These are phyloP conservation scores for Tolypocladium nubicola DNA, from an alignment of 2,329 filamentous ascomycete genomes.

Conservation along the genomic window DNA sequence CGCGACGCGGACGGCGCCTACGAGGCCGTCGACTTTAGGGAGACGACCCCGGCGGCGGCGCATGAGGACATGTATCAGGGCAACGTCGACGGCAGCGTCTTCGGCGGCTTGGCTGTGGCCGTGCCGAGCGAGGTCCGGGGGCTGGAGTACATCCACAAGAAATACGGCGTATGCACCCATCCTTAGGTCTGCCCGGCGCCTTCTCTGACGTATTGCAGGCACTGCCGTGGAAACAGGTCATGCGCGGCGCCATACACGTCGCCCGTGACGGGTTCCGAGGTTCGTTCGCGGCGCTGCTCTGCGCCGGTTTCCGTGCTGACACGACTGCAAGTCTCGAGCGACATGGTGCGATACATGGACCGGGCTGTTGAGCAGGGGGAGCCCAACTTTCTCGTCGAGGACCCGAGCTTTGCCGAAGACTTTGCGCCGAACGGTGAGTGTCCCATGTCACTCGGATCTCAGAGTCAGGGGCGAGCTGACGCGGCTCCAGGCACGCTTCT, in stretches of 20 bases:
- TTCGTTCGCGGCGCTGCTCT: conserved; percentile 8
- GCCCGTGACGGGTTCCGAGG: conserved; percentile 61
- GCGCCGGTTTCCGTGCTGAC: not conserved
- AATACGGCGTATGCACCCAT: conserved; percentile 45
- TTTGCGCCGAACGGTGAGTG: conserved; percentile 65
- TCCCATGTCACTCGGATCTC: not conserved
- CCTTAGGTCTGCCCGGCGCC: not conserved
- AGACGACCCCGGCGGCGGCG: conserved; percentile 74
- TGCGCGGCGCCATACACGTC: conserved; percentile 62
- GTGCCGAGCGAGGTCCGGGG: conserved; percentile 71
- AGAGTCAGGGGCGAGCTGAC: conserved; percentile 1
- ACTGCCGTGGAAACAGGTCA: conserved; percentile 60
- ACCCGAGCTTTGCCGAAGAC: conserved; percentile 75
- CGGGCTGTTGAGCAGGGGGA: conserved; percentile 23
- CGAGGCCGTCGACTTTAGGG: conserved; percentile 82
- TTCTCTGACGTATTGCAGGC: conserved; percentile 16
- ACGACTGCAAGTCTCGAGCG: conserved; percentile 45
- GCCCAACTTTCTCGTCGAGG: conserved; percentile 57
- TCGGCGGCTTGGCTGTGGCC: conserved; percentile 61
- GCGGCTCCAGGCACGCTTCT: conserved; percentile 45
- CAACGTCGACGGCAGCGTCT: conserved; percentile 55
- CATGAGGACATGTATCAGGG: conserved; percentile 76
- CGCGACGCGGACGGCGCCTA: conserved; percentile 63
- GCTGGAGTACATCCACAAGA: conserved; percentile 64
- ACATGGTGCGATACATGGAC: conserved; percentile 65